These are phyloP conservation scores for Podospora tetraspora DNA, from an alignment of 495 filamentous ascomycete genomes.

Conservation along the genomic window DNA sequence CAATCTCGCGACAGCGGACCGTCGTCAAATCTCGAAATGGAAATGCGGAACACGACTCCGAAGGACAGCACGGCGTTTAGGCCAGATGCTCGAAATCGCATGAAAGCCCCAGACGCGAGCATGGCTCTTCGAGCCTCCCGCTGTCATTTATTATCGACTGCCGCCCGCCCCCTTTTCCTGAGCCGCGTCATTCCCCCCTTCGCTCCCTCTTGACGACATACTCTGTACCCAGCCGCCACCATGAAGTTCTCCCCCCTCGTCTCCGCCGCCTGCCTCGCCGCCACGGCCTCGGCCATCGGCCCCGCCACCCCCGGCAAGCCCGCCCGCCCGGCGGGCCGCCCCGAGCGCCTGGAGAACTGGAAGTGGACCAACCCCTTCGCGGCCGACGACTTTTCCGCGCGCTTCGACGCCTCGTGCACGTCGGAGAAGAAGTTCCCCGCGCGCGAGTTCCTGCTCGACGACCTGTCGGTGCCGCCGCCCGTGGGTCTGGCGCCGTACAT, in stretches of 20 bases:
- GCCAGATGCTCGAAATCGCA: slow-evolving; percentile 1
- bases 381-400: not conserved
- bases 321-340: slow-evolving; percentile 21
- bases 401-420: slow-evolving; percentile 23
- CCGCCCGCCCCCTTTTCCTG: not conserved
- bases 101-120: not conserved
- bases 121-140: not conserved
- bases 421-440: slow-evolving; percentile 23
- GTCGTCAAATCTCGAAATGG: slow-evolving; percentile 32
- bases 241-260: slow-evolving; percentile 26
- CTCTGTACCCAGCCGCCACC: not conserved
- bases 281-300: slow-evolving; percentile 22
- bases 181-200: not conserved
- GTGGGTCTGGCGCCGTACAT: slow-evolving; percentile 25
- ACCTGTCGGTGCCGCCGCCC: slow-evolving; percentile 25
- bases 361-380: slow-evolving; percentile 31
- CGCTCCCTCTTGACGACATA: not conserved
- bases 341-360: slow-evolving; percentile 24
- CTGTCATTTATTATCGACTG: slow-evolving; percentile 4
- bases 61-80: slow-evolving; percentile 30
- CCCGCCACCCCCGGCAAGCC: slow-evolving; percentile 16
- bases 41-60: slow-evolving; percentile 32
- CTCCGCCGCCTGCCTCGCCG: slow-evolving; percentile 16
- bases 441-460: slow-evolving; percentile 30
- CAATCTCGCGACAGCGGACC: slow-evolving; percentile 12